Evolutionary conservation across 495 filamentous ascomycete genomes (phyloP), one percentile per base, ranked within the genome.

Genomic region (Aeminium ludgeri): DNA sequence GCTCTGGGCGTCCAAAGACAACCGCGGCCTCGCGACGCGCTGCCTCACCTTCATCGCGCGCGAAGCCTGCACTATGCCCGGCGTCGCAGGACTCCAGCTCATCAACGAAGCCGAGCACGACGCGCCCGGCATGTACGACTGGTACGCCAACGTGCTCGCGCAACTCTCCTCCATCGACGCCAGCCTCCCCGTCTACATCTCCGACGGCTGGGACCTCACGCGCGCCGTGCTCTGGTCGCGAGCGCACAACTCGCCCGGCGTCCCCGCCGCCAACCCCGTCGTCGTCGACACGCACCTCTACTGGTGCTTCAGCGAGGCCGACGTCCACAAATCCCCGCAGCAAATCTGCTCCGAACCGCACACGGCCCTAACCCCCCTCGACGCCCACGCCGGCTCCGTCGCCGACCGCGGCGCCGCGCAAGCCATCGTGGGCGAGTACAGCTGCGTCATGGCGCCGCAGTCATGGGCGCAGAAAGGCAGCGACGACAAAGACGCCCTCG

Each of bases 251-350:
- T 31, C 33, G 8, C 33, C 47, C 1, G 34, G 19, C 11, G 31
- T 44, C 18, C 10, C 15, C 2, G 34, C 25, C 1, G 18, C 27
- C 7, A 66, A 61, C 36, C 67, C 66, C 0, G 56, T 73, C 6
- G 55, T 73, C 10, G 52, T 73, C 17, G 71, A 74, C 43, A 71
- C 69, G 29, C 69, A 73, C 51, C 59, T 57, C 46, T 72, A 74
- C 55, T 74, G 66, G 57, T 58, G 58, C 33, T 72, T 70, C 51
- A 48, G 58, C 11, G 62, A 66, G 35, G 41, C 35, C 10, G 62
- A 73, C 53, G 65, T 61, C 41, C 25, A 33, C 12, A 57, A 63
- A 40, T 49, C 55, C 11, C 69, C 71, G 4, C 59, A 63, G 30
- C 49, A 66, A 20, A 67, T 73, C 38, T 65, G 69, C 41, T 36